Evolutionary conservation across 1,284 basidiomycete genomes (phyloP).

Genomic region (Naganishia cerealis): DNA sequence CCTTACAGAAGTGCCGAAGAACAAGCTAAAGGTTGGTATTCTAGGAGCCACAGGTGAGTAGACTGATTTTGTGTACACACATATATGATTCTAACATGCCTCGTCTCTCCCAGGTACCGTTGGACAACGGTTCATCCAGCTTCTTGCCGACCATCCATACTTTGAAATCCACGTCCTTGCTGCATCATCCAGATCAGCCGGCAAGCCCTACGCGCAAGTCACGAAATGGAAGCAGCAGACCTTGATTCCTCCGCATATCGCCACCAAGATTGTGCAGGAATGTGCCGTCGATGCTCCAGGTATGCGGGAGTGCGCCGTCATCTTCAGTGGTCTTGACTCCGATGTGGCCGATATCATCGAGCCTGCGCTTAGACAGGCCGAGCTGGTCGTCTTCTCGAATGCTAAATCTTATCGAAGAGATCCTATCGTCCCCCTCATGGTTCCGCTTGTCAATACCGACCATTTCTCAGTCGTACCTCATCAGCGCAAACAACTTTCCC

Average conservation of each 20-base stretch:
- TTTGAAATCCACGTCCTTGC: slow-evolving; percentile 85
- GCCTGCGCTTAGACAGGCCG: slow-evolving; percentile 77
- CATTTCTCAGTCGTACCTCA: slow-evolving; percentile 84
- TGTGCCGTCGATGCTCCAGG: slow-evolving; percentile 68
- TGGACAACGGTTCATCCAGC: slow-evolving; percentile 86
- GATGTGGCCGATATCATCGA: slow-evolving; percentile 95
- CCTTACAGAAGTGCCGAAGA: slow-evolving; percentile 29
- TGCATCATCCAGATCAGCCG: slow-evolving; percentile 84
- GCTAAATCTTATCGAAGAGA: slow-evolving; percentile 96
- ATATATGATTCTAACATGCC: not conserved
- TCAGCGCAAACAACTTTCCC: slow-evolving; percentile 69
- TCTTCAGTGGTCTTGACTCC: slow-evolving; percentile 93
- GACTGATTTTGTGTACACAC: not conserved
- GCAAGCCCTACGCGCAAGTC: slow-evolving; percentile 75
- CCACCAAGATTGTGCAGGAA: slow-evolving; percentile 71
- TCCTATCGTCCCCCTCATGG: slow-evolving; percentile 91
- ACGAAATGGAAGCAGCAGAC: slow-evolving; percentile 87
- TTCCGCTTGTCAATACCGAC: slow-evolving; percentile 88
- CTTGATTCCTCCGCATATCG: slow-evolving; percentile 70
- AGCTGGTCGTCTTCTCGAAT: slow-evolving; percentile 93
- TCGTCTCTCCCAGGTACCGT: slow-evolving; percentile 62
- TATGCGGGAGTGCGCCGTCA: slow-evolving; percentile 79
- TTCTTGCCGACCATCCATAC: slow-evolving; percentile 85
- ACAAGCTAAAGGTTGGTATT: slow-evolving; percentile 78
- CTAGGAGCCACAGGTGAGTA: slow-evolving; percentile 83